Percentiles rank a stretch among this genome's conserved stretches.
These are phyloP conservation scores for Talaromyces adpressus DNA, from an alignment of 495 filamentous ascomycete species.

Conservation along the genomic window DNA sequence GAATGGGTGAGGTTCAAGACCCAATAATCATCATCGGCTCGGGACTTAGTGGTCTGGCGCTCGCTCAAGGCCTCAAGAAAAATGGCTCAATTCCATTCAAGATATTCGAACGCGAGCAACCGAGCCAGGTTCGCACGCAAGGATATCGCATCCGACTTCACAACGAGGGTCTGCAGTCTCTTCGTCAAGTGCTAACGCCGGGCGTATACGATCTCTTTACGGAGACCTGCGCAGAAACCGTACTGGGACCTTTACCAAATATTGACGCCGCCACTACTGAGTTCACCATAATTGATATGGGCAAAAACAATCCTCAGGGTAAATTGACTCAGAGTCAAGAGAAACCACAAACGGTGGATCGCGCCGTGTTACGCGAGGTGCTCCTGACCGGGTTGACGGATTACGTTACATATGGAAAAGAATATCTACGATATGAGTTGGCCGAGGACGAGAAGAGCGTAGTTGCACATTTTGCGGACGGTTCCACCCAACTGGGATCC, in stretches of 20 bases:
- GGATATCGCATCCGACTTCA: no score
- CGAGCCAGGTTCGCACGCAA: no score
- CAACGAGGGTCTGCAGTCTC: background rate
- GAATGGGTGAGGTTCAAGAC: background rate
- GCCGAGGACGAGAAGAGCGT: no score
- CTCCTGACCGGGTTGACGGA: background rate
- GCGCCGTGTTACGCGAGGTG: background rate
- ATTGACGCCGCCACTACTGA: background rate
- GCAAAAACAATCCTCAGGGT: background rate
- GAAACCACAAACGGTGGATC: background rate
- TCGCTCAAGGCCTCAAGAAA: background rate
- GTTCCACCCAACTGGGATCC: no score
- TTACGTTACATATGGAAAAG: background rate
- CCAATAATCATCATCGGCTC: background rate
- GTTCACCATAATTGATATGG: background rate
- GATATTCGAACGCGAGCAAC: no score
- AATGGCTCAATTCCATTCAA: no score
- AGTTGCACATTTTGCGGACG: no score
- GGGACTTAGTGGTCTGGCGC: background rate
- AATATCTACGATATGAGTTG: background rate
- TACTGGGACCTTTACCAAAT: background rate
- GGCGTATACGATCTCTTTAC: background rate
- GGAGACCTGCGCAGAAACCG: background rate
- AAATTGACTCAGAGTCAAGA: background rate
- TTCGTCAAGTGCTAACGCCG: background rate